phyloP scores from a whole-genome alignment of 139 green algal genomes.

The Chlorella sp. region DNA sequence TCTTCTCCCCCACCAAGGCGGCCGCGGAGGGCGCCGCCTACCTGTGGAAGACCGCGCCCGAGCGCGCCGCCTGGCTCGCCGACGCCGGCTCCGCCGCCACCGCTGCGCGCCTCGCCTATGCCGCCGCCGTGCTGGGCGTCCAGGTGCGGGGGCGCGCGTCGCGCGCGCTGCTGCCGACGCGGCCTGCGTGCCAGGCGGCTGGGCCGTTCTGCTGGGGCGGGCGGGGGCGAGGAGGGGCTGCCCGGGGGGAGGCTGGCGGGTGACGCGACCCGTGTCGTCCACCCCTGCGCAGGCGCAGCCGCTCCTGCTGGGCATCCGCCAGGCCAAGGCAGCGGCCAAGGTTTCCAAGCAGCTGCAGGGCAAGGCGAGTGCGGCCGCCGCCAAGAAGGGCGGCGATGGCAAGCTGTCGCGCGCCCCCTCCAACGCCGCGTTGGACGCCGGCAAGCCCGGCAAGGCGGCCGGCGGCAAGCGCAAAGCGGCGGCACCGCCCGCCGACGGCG shows the following conservation, averaged over 20 bases:
- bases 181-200: background rate
- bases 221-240: background rate
- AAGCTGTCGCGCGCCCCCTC: constrained; percentile 9
- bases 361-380: background rate
- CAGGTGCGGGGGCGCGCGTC: background rate
- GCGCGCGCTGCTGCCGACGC: background rate
- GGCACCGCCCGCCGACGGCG: background rate
- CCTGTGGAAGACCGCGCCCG: constrained; percentile 21
- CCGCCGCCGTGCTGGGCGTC: constrained; percentile 22
- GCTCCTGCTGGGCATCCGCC: constrained; percentile 8
- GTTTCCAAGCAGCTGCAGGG: background rate
- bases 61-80: constrained; percentile 18
- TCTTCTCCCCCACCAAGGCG: constrained; percentile 20
- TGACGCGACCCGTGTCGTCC: background rate
- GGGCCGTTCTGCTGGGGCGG: background rate
- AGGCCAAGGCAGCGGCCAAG: background rate
- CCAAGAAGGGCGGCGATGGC: background rate
- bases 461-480: constrained; percentile 23
- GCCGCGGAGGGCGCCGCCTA: background rate
- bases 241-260: background rate
- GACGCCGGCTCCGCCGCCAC: constrained; percentile 22
- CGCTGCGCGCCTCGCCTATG: constrained; percentile 27
- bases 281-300: constrained; percentile 4
- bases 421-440: background rate
- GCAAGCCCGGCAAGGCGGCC: background rate